Evolutionary conservation across 202 grass and related monocot genomes (phyloP).

Genomic region (Panicum virgatum): DNA sequence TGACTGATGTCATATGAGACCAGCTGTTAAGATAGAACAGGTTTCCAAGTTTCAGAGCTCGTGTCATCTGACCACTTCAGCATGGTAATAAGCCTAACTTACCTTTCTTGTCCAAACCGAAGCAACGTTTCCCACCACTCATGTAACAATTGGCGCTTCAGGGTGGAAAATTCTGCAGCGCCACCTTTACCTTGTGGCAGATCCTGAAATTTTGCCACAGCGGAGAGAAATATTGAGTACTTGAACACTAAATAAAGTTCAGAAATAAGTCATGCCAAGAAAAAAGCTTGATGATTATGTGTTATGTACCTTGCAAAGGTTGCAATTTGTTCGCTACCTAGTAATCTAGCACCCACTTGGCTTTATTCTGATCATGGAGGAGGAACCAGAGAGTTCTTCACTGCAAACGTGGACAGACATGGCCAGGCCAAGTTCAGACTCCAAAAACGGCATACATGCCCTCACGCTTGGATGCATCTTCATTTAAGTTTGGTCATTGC

Average conservation of each 20-base stretch:
- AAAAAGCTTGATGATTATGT: neutral
- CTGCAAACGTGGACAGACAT: slow-evolving; percentile 22
- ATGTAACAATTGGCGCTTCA: neutral
- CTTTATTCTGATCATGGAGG: neutral
- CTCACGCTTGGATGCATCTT: slow-evolving; percentile 3
- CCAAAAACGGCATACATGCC: neutral
- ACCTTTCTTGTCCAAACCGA: neutral
- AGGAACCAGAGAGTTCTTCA: slow-evolving; percentile 12
- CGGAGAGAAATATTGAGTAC: too few species aligned
- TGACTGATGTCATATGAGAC: slow-evolving; percentile 3
- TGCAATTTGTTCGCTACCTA: neutral
- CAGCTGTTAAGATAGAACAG: slow-evolving; percentile 10
- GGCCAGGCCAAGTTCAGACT: neutral
- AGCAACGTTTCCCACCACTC: neutral
- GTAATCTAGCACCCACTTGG: neutral
- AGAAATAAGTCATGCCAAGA: neutral
- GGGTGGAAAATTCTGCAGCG: neutral
- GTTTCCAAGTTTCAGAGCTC: neutral
- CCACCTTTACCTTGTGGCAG: too few species aligned
- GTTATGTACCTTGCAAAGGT: neutral
- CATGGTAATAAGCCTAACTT: neutral
- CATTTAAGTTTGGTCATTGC: neutral
- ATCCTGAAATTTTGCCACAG: too few species aligned
- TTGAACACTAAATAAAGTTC: too few species aligned
- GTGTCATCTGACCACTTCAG: neutral